phyloP scores from a whole-genome alignment of 2,329 filamentous ascomycete species.

The Fusarium pseudonygamai region DNA sequence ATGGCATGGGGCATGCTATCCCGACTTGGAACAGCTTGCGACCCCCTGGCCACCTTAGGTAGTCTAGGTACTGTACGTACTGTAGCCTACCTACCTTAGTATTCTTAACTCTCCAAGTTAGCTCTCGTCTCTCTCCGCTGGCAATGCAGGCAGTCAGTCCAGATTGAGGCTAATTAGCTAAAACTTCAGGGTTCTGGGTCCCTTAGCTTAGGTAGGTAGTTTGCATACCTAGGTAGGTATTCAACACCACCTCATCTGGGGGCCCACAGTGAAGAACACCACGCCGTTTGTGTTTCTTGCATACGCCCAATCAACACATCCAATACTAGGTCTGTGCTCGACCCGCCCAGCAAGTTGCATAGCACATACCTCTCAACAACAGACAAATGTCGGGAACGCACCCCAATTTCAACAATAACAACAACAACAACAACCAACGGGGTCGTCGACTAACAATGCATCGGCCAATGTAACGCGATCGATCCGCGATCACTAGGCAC shows the following conservation, averaged over 20 bases:
- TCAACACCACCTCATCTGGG: not conserved
- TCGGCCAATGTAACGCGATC: constrained; percentile 39
- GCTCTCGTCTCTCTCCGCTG: constrained; percentile 24
- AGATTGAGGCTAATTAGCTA: constrained; percentile 27
- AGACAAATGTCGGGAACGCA: not conserved
- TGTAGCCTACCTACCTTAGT: not conserved
- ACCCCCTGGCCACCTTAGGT: constrained; percentile 14
- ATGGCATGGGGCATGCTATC: constrained; percentile 37
- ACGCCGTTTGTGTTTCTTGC: constrained; percentile 14
- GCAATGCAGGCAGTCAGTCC: constrained; percentile 26
- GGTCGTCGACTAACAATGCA: constrained; percentile 18
- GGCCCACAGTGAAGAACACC: constrained; percentile 12
- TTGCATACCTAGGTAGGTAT: not conserved
- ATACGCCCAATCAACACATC: constrained; percentile 4
- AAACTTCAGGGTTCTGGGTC: constrained; percentile 17
- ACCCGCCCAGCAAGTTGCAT: constrained; percentile 3
- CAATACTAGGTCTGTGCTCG: not conserved
- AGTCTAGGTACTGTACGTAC: not conserved
- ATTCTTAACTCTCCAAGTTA: constrained; percentile 18
- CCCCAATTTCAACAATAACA: constrained; percentile 7
- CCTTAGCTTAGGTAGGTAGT: not conserved
- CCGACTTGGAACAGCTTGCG: constrained; percentile 37
- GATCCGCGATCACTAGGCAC: constrained; percentile 22
- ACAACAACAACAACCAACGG: not conserved
- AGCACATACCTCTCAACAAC: not conserved